Conservation (phyloP, 2,329 filamentous ascomycete genomes). For the Talaromyces amestolkiae region DNA sequence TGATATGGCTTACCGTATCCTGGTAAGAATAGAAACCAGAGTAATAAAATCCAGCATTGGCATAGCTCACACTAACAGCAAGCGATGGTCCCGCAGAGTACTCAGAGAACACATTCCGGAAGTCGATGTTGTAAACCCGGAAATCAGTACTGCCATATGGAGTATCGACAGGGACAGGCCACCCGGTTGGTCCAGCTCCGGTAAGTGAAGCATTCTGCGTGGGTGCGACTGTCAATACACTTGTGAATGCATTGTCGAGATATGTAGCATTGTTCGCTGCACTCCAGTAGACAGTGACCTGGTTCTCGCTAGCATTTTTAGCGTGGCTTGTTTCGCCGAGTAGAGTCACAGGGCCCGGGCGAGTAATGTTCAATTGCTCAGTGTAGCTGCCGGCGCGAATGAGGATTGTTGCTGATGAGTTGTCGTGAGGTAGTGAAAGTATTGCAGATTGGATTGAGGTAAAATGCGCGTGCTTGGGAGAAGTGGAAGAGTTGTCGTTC, state of each 20-base stretch:
- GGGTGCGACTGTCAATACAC: conserved; percentile 61
- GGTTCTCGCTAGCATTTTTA: conserved; percentile 48
- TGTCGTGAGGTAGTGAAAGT: conserved; percentile 46
- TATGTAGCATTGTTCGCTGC: conserved; percentile 52
- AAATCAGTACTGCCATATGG: conserved; percentile 65
- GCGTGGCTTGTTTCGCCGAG: conserved; percentile 57
- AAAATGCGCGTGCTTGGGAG: conserved; percentile 26
- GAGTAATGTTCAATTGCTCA: conserved; percentile 65
- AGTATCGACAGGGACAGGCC: conserved; percentile 58
- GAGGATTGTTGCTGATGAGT: conserved; percentile 54
- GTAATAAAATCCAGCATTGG: conserved; percentile 66
- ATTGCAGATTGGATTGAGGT: conserved; percentile 50
- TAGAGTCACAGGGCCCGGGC: conserved; percentile 59
- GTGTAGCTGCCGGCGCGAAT: conserved; percentile 60
- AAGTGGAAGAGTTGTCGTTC: conserved; percentile 15
- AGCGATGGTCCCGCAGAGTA: conserved; percentile 57
- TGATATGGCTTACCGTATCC: conserved; percentile 52
- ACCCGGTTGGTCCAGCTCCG: conserved; percentile 61
- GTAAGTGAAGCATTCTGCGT: conserved; percentile 62
- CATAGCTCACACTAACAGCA: conserved; percentile 60
- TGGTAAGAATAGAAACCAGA: conserved; percentile 67
- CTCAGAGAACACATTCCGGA: conserved; percentile 59
- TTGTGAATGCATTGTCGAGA: conserved; percentile 62
- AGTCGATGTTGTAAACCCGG: conserved; percentile 65
- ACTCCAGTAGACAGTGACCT: conserved; percentile 59